Conservation (phyloP, 2,329 filamentous ascomycete genomes). For the Coniochaeta ligniaria region DNA sequence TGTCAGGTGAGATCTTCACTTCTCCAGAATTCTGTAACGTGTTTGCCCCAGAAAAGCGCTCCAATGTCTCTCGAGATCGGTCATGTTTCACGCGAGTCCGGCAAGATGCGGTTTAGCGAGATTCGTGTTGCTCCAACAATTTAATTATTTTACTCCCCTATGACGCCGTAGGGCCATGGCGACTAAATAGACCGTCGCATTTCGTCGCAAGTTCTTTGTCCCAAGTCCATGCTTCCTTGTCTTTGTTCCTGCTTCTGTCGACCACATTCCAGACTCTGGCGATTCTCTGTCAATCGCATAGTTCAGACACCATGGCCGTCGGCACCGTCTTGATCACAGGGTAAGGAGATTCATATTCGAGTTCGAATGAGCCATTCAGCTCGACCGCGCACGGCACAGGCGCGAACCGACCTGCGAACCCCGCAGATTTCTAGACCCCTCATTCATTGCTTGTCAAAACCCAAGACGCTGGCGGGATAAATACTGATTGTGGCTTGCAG, state of each 20-base stretch:
- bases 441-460: neutral
- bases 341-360: constrained; percentile 45
- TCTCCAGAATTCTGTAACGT: neutral
- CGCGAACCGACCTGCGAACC: neutral
- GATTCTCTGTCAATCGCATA: neutral
- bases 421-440: neutral
- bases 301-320: constrained; percentile 53
- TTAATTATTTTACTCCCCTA: neutral
- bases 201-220: neutral
- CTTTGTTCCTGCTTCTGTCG: neutral
- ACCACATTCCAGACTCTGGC: neutral
- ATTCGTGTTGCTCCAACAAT: neutral
- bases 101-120: neutral
- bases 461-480: neutral
- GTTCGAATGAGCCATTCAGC: constrained; percentile 2
- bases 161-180: neutral
- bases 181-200: neutral
- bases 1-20: neutral
- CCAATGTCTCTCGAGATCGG: neutral
- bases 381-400: neutral
- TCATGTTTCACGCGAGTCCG: neutral
- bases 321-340: constrained; percentile 89
- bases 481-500: constrained; percentile 37
- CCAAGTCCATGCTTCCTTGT: neutral
- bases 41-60: neutral